Evolutionary conservation across 805 yeast genomes (phyloP), one percentile per base, ranked within the genome.

Genomic region (Nakazawaea ishiwadae): DNA sequence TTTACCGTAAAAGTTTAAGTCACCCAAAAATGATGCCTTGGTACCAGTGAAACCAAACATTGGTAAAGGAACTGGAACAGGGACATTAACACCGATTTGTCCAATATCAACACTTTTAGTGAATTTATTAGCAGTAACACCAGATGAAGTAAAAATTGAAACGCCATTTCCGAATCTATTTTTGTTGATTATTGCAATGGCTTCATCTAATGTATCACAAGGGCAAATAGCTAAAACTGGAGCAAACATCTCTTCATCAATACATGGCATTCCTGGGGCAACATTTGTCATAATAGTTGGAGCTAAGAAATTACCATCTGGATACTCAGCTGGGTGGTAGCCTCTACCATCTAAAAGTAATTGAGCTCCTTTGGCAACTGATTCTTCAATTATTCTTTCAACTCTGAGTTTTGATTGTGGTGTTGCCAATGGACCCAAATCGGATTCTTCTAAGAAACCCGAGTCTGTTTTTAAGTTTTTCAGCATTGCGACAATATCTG

Each of bases 1-100:
- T 65, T 81, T 79, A 44, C 90, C 90, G 62, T 82, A 82, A 59
- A 82, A 82, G 68, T 82, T 82, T 69, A 82, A 72, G 57, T 83
- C 88, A 27, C 90, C 90, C 49, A 81, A 68, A 73, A 83, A 80
- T 5, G 86, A 79, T 29, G 79, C 84, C 63, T 81, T 80, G 58
- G 76, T 77, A 21, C 90, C 90, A 9, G 90, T 83, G 66, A 82
- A 82, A 3, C 86, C 79, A 62, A 82, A 82, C 85, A 82, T 79
- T 46, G 90, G 89, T 58, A 83, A 65, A 35, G 89, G 89, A 17
- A 82, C 89, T 5, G 90, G 90, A 47, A 82, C 82, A 9, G 89
- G 89, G 31, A 82, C 88, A 53, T 82, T 82, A 52, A 82, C 69
- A 42, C 90, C 90, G 37, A 82, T 84, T 61, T 82, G 89, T 26